Base-by-base conservation (phyloP, 768 basidiomycete species). In the Cystobasidium tubakii region DNA sequence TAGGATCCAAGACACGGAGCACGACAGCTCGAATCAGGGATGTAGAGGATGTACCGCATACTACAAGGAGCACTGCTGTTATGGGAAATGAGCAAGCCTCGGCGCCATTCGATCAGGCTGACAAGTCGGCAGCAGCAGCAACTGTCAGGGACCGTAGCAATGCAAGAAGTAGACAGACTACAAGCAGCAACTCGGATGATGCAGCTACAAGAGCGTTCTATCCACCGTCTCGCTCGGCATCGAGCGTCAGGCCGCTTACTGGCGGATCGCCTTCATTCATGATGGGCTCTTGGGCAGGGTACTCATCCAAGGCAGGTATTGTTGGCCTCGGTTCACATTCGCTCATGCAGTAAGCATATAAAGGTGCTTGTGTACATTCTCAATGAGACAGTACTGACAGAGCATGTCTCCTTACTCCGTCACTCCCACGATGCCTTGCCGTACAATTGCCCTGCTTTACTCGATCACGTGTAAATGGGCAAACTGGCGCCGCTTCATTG, bases 321-420 rank as follows among this genome's bases (percentile, higher is more conserved):
- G 31, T 67, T 21, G 66, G 66, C 4, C 44, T 67, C 12, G 66
- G 66, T 4, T 46, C 42, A 13, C 66, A 67, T 54, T 67, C 66
- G 7, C 50, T 67, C 23, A 67, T 67, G 66, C 66, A 67, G 66
- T 67, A 15, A 29, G 66, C 25, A 25, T 9, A 29, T 31, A 39
- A 15, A 39, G 39, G 6, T 15, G 39, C 39, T 39, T 39, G 15
- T 15, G 39, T 39, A 6, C 39, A 39, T 39, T 15, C 39, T 39
- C 39, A n/a, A n/a, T n/a, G n/a, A n/a, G n/a, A n/a, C n/a, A n/a
- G n/a, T n/a, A n/a, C n/a, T n/a, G n/a, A n/a, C n/a, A n/a, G n/a
- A n/a, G n/a, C 53, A 55, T 55, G n/a, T 55, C n/a, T 55, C 21
- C n/a, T 55, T 55, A 23, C 53, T n/a, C 27, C 10, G n/a, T 29